Evolutionary conservation across 2,329 filamentous ascomycete species (phyloP).

Genomic region (Xylaria hypoxylon): DNA sequence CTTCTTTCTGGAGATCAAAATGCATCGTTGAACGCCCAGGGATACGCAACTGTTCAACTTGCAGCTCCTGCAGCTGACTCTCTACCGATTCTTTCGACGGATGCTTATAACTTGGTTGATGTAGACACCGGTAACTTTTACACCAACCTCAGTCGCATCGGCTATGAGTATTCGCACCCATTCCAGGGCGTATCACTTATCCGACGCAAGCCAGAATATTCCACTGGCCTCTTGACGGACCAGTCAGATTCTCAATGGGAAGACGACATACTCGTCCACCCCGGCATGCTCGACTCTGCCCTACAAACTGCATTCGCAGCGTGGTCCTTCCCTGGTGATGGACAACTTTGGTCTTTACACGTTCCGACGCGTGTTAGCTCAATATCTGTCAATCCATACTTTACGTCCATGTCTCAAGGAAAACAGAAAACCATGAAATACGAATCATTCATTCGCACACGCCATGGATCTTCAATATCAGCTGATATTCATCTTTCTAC

Average conservation of each 20-base stretch:
- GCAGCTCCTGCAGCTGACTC: slow-evolving; percentile 9
- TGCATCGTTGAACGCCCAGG: slow-evolving; percentile 23
- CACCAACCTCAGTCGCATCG: slow-evolving; percentile 17
- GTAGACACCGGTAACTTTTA: slow-evolving; percentile 32
- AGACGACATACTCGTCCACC: slow-evolving; percentile 27
- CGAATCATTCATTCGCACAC: background rate
- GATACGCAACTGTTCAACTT: slow-evolving; percentile 21
- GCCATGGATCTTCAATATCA: background rate
- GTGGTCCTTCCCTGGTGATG: slow-evolving; percentile 32
- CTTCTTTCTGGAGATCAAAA: slow-evolving; percentile 19
- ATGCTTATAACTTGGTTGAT: slow-evolving; percentile 27
- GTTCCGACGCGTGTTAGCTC: slow-evolving; percentile 32
- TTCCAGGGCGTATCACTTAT: slow-evolving; percentile 31
- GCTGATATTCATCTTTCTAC: slow-evolving; percentile 13
- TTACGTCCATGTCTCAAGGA: background rate
- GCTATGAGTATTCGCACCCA: slow-evolving; percentile 32
- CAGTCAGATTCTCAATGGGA: slow-evolving; percentile 20
- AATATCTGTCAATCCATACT: slow-evolving; percentile 31
- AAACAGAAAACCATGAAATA: slow-evolving; percentile 3
- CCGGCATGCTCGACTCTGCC: slow-evolving; percentile 35
- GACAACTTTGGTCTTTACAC: slow-evolving; percentile 33
- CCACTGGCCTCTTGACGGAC: slow-evolving; percentile 21
- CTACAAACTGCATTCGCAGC: slow-evolving; percentile 38
- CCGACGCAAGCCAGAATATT: slow-evolving; percentile 15
- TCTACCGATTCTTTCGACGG: slow-evolving; percentile 15